Base-by-base conservation (phyloP, 768 basidiomycete genomes). In the Leccinum imitatum region DNA sequence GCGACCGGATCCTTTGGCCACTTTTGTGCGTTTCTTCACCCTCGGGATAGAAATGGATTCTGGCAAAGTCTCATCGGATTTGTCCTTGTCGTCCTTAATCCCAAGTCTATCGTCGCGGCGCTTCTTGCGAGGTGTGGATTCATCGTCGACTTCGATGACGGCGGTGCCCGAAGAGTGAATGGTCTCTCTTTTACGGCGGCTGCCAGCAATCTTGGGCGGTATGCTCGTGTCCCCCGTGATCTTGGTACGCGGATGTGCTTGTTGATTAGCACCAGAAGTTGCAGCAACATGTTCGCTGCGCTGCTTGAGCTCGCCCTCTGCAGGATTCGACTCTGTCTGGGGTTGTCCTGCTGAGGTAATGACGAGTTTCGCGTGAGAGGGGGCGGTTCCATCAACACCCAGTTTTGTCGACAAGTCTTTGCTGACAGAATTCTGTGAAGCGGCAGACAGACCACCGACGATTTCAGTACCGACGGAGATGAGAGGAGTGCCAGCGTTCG, bases 1-100 rank as follows among this genome's bases (percentile, higher is more conserved):
- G 19, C 76, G 70, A 30, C 78, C 75, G 6, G 77, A 71, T 25
- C 65, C 63, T 37, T 74, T 73, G 17, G 65, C 70, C 63, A 74
- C 76, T 62, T 71, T 75, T 3, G 68, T 68, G 59, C 71, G 73
- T 60, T 71, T 76, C 57, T 73, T 79, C 4, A 65, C 61, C 30
- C 60, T 57, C 25, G 59, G 53, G 19, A 30, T 52, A 7, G 64
- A 56, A 11, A 59, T 48, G 23, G 59, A 25, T 21, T 44, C 61
- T 19, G 25, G 37, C 4, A 25, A 33, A n/a, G 33, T 54, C 46
- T 58, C 51, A 14, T 54, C 54, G 33, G 23, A 33, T 17, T 54
- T 47, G 52, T 50, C n/a, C 13, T 44, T 58, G 35, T 62, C 35
- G 23, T 50, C 58, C 21, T 15, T 41, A 15, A 33, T 33, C 25